phyloP scores from a whole-genome alignment of 2,329 filamentous ascomycete species.

The Raffaelea albimanens region DNA sequence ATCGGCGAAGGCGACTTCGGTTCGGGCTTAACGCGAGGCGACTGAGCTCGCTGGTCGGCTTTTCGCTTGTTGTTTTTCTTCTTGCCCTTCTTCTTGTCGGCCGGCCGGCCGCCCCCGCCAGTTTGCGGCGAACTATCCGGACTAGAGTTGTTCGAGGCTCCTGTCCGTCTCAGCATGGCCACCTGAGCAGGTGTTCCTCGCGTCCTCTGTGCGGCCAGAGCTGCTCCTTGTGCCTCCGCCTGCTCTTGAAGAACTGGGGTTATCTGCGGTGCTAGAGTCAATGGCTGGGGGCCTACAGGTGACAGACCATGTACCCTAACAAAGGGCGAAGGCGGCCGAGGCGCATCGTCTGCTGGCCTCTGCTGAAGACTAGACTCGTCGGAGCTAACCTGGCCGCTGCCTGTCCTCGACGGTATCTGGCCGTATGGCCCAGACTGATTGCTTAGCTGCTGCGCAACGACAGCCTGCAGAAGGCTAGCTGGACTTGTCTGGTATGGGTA shows the following conservation, averaged over 20 bases:
- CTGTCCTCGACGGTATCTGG: background rate
- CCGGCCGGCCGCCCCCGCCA: slow-evolving; percentile 25
- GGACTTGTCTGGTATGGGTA: too few species aligned
- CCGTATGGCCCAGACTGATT: too few species aligned
- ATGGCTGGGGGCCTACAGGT: slow-evolving; percentile 64
- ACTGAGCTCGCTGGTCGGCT: slow-evolving; percentile 37
- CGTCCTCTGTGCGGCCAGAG: slow-evolving; percentile 10
- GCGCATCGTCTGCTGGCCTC: slow-evolving; percentile 21
- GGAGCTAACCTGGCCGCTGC: background rate
- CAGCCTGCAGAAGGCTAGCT: too few species aligned
- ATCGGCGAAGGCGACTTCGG: slow-evolving; percentile 55
- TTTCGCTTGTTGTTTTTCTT: slow-evolving; percentile 45
- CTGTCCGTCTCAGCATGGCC: slow-evolving; percentile 43
- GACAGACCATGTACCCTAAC: slow-evolving; percentile 65
- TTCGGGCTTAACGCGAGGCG: slow-evolving; percentile 53
- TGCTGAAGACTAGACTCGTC: background rate
- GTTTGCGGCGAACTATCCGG: slow-evolving; percentile 48
- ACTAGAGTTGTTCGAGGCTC: slow-evolving; percentile 39
- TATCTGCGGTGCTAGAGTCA: slow-evolving; percentile 31
- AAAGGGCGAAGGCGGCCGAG: slow-evolving; percentile 33
- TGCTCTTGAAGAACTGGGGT: slow-evolving; percentile 12
- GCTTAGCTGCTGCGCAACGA: too few species aligned
- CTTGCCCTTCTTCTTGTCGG: slow-evolving; percentile 27
- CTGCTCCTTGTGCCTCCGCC: background rate
- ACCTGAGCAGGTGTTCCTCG: slow-evolving; percentile 43